Evolutionary conservation across 2,329 filamentous ascomycete species (phyloP).

Genomic region (Acarospora socialis): DNA sequence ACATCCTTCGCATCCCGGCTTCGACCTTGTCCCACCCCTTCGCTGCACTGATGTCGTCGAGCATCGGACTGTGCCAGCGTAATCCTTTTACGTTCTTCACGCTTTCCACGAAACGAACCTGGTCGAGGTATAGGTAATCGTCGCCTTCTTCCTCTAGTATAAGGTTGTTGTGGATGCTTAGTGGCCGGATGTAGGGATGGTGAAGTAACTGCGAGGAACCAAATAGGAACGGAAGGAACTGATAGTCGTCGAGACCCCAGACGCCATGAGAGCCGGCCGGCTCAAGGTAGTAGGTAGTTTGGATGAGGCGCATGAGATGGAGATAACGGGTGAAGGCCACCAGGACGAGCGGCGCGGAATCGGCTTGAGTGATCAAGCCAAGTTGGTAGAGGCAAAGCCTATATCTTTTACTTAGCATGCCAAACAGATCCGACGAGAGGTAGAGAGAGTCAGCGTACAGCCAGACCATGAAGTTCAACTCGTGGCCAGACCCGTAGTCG

Average conservation of each 20-base stretch:
- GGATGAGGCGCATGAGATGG: constrained; percentile 69
- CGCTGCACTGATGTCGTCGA: constrained; percentile 88
- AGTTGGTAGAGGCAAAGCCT: constrained; percentile 87
- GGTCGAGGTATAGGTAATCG: constrained; percentile 82
- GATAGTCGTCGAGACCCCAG: constrained; percentile 95
- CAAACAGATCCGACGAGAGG: too few species aligned
- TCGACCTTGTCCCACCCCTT: constrained; percentile 89
- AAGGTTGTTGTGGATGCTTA: constrained; percentile 74
- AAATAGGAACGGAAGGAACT: constrained; percentile 90
- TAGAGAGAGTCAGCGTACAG: too few species aligned
- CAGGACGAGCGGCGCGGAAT: constrained; percentile 63
- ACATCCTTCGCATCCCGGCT: constrained; percentile 93
- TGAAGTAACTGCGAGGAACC: constrained; percentile 79
- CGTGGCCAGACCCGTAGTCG: constrained; percentile 94
- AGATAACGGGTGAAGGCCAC: constrained; percentile 73
- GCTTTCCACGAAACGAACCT: constrained; percentile 86
- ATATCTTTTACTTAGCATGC: too few species aligned
- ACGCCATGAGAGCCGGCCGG: constrained; percentile 94
- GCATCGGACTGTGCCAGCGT: constrained; percentile 94
- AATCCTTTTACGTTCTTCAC: constrained; percentile 93
- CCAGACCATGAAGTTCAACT: constrained; percentile 95
- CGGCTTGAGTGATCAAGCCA: constrained; percentile 43
- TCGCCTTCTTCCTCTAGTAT: constrained; percentile 71
- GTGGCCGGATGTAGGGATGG: constrained; percentile 66
- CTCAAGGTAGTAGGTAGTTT: constrained; percentile 90